These are phyloP conservation scores for Rhodotorula sphaerocarpa DNA, from an alignment of 768 basidiomycete genomes.

Conservation along the genomic window DNA sequence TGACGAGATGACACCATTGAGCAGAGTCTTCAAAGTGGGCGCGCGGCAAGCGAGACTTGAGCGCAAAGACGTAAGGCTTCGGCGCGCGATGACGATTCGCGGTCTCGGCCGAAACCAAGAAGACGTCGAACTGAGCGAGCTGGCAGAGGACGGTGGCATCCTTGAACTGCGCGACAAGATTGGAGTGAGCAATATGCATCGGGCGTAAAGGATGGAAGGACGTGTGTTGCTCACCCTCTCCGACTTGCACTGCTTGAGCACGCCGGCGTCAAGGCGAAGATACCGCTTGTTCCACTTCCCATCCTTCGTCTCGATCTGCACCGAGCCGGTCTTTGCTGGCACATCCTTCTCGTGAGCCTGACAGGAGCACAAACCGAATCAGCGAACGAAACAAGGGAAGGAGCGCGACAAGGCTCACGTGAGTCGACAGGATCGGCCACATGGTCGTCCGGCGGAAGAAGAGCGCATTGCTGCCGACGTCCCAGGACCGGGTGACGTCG, in stretches of 20 bases:
- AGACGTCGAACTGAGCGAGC: conserved; percentile 80
- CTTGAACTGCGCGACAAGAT: conserved; percentile 56
- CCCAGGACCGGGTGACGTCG: conserved; percentile 78
- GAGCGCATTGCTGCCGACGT: conserved; percentile 70
- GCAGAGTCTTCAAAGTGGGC: conserved; percentile 41
- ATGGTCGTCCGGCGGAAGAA: conserved; percentile 67
- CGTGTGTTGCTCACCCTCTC: conserved; percentile 74
- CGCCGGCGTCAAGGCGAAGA: conserved; percentile 77
- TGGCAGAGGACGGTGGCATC: conserved; percentile 75
- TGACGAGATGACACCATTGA: conserved; percentile 82
- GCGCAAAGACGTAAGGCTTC: conserved; percentile 71
- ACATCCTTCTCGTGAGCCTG: conserved; percentile 13
- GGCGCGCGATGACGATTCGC: conserved; percentile 58
- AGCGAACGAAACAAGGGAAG: too few relatives aligned
- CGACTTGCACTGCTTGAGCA: conserved; percentile 77
- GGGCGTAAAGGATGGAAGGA: neutral
- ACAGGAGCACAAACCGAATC: too few relatives aligned
- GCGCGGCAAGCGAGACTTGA: conserved; percentile 61
- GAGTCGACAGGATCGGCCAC: conserved; percentile 40
- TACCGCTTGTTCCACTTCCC: conserved; percentile 94
- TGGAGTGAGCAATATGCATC: conserved; percentile 1
- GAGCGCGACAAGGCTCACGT: conserved; percentile 7
- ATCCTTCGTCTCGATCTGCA: conserved; percentile 81
- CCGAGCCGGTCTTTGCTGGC: conserved; percentile 53
- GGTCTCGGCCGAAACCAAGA: conserved; percentile 58